phyloP scores from a whole-genome alignment of 768 basidiomycete species.

The Rubroboletus pulcherrimus region DNA sequence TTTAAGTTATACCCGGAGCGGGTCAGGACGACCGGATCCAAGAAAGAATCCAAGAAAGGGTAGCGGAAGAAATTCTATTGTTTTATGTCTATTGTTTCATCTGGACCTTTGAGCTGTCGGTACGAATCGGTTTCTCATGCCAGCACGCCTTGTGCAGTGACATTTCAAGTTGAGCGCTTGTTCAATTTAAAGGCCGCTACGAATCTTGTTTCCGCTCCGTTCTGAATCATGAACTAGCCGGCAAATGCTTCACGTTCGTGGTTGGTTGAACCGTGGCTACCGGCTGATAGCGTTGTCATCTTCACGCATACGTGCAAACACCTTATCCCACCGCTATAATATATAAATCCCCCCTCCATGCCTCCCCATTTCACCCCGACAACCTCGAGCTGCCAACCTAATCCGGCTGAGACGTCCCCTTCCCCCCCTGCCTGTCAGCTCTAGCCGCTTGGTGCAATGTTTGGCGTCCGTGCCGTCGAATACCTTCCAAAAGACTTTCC shows the following conservation, averaged over 20 bases:
- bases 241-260: slow-evolving; percentile 11
- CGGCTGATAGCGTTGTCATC: slow-evolving; percentile 18
- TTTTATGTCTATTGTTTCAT: slow-evolving; percentile 16
- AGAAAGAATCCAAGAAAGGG: slow-evolving; percentile 16
- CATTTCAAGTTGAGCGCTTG: slow-evolving; percentile 4
- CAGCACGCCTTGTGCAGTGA: slow-evolving; percentile 5
- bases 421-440: neutral
- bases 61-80: slow-evolving; percentile 1
- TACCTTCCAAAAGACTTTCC: slow-evolving; percentile 37
- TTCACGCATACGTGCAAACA: slow-evolving; percentile 13
- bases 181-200: slow-evolving; percentile 9
- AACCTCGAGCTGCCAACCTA: slow-evolving; percentile 9
- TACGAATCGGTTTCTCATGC: slow-evolving; percentile 16
- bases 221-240: slow-evolving; percentile 6
- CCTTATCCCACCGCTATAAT: slow-evolving; percentile 23
- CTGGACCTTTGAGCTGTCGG: slow-evolving; percentile 14
- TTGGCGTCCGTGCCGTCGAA: slow-evolving; percentile 5
- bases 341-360: slow-evolving; percentile 24
- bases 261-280: slow-evolving; percentile 17
- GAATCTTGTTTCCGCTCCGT: slow-evolving; percentile 17
- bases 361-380: slow-evolving; percentile 16
- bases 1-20: slow-evolving; percentile 11
- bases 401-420: neutral
- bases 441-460: slow-evolving; percentile 9
- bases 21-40: slow-evolving; percentile 4